Evolutionary conservation across 805 yeast species (phyloP), one percentile per base, ranked within the genome.

Genomic region (Yamadazyma endophytica): DNA sequence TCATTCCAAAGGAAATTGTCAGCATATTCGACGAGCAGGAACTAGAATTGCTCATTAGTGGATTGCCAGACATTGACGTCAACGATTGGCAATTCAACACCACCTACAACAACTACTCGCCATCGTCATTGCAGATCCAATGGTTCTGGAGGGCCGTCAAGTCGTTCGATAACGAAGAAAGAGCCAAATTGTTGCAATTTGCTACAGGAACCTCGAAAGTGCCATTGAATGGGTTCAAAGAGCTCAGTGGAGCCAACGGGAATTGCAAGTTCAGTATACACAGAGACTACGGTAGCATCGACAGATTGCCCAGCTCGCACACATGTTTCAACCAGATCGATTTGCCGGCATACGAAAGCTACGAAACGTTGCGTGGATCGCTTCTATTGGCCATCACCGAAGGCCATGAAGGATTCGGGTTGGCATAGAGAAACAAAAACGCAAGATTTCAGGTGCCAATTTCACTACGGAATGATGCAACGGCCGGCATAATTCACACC

Each of bases 91-190:
- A 84, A 43, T 80, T 77, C 49, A 84, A 92, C 52, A 76, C 96
- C 1, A 68, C 64, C 1, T 82, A 92, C 58, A 81, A 75, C 28
- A 90, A 88, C 52, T 92, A 90, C 54, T 74, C 87, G 0, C 71
- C 89, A 1, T 71, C 84, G 2, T 84, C 95, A 2, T 78, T 85
- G 18, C 97, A 89, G 52, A 80, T 92, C 35, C 88, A 82, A 50
- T 90, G 97, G 85, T 92, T 92, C 61, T 92, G 99, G 99, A 71
- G 97, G 52, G 96, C 97, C 1, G 96, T 92, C 9, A 77, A 87
- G 47, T 85, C 97, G 1, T 92, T 92, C 60, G 96, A 87, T 49
- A 75, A 74, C 12, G 98, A 92, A 54, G 97, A 92, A 52, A 71
- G 95, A 29, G 99, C 98, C 6, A 89, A 88, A 52, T 62, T 92